phyloP scores from a whole-genome alignment of 371 early-diverging fungal species.

The Encephalitozoon cuniculi region DNA sequence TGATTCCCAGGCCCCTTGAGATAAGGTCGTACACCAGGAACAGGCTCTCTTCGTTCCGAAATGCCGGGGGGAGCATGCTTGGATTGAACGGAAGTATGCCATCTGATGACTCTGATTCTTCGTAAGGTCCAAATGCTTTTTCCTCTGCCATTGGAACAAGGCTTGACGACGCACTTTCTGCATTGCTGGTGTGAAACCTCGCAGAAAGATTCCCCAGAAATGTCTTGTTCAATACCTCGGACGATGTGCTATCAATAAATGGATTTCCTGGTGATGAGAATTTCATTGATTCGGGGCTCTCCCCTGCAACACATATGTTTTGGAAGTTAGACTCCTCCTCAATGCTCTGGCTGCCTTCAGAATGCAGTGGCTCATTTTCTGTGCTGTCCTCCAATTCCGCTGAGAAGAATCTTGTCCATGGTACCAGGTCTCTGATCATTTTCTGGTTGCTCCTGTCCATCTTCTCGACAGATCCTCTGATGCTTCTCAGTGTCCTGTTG shows the following conservation, averaged over 20 bases:
- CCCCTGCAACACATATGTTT: neutral
- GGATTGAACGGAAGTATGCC: conserved; percentile 28
- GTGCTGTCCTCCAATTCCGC: neutral
- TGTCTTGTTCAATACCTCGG: conserved; percentile 17
- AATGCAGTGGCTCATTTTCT: neutral
- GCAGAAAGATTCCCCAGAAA: neutral
- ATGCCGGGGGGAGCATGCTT: conserved; percentile 37
- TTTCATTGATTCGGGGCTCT: conserved; percentile 29
- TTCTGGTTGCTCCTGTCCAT: conserved; percentile 12
- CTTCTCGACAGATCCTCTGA: conserved; percentile 23
- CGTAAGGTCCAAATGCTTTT: conserved; percentile 3
- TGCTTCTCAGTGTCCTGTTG: conserved; percentile 45
- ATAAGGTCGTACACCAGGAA: conserved; percentile 38
- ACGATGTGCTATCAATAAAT: conserved; percentile 31
- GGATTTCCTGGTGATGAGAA: conserved; percentile 39
- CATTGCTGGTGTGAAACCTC: neutral
- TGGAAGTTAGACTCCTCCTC: neutral
- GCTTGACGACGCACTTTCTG: neutral
- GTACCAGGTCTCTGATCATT: conserved; percentile 18
- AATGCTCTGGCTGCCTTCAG: neutral
- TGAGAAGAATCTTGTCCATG: conserved; percentile 39
- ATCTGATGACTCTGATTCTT: conserved; percentile 11
- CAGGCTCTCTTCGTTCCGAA: conserved; percentile 37
- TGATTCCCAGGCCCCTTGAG: neutral
- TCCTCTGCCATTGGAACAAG: neutral